Evolutionary conservation across 805 yeast genomes (phyloP), one percentile per base, ranked within the genome.

Genomic region (Jamesozyma rosinii): DNA sequence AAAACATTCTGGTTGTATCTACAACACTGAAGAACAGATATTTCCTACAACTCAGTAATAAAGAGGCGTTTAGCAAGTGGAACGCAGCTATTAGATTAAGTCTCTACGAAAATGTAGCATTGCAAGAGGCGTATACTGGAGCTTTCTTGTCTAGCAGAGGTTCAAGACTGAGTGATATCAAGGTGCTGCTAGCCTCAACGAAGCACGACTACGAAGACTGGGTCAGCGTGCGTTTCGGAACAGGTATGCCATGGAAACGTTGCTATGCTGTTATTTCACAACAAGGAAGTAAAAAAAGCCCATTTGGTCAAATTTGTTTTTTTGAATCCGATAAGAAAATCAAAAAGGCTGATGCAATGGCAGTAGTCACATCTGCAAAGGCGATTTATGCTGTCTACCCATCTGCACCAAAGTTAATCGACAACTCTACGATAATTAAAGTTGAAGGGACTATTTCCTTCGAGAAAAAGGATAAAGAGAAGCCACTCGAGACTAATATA

Each of bases 191-290:
- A 45, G 82, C 95, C 0, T 95, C 84, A 50, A 81, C 92, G 17
- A 81, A 90, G 56, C 84, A 79, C 59, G 77, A 76, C 46, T 92
- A 87, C 57, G 95, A 86, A 62, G 96, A 89, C 55, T 90, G 96
- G 97, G 88, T 83, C 35, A 76, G 88, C 59, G 95, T 92, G 15
- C 72, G 97, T 50, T 92, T 90, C 63, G 97, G 98, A 17, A 76
- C 92, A 9, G 98, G 98, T 20, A 86, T 87, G 95, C 95, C 97
- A 1, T 92, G 97, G 97, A 84, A 81, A 58, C 74, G 95, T 46
- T 90, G 96, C 58, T 92, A 76, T 68, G 90, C 95, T 2, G 95
- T 89, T 10, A 75, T 90, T 44, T 84, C 83, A 51, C 89, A 89
- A 51, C 67, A 88, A 53, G 50, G 68, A 32, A 57, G 72, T 54